Conservation (phyloP, 2,329 filamentous ascomycete genomes). For the Colletotrichum sp. region DNA sequence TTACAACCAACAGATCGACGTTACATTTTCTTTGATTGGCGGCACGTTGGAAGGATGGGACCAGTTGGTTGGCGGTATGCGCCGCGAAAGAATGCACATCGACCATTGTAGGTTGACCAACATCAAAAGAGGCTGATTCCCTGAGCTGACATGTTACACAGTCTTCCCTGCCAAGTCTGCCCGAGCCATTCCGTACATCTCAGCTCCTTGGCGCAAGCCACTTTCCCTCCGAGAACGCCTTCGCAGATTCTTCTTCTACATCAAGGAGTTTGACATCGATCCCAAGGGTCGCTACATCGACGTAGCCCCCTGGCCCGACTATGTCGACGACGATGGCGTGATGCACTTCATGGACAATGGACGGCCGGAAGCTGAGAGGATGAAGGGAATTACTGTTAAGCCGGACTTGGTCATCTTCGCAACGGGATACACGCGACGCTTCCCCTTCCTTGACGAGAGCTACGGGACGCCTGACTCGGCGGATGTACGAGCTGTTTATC, state of each 20-base stretch:
- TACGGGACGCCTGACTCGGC: slow-evolving; percentile 49
- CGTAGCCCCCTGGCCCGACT: slow-evolving; percentile 38
- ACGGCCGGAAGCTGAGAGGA: slow-evolving; percentile 31
- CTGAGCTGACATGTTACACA: slow-evolving; percentile 7
- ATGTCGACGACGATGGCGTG: slow-evolving; percentile 33
- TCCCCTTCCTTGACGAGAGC: slow-evolving; percentile 34
- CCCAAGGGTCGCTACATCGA: slow-evolving; percentile 33
- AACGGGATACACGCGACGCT: slow-evolving; percentile 38
- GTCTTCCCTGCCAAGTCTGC: slow-evolving; percentile 39
- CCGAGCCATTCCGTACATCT: slow-evolving; percentile 37
- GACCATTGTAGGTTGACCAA: slow-evolving; percentile 2
- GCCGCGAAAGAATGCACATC: slow-evolving; percentile 20
- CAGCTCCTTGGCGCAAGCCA: slow-evolving; percentile 34
- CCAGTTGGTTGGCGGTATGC: slow-evolving; percentile 52
- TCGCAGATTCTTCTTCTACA: slow-evolving; percentile 36
- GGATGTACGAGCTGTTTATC: slow-evolving; percentile 59
- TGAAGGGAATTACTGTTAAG: slow-evolving; percentile 31
- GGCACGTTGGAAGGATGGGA: slow-evolving; percentile 51
- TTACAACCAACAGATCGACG: slow-evolving; percentile 47
- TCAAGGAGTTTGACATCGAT: slow-evolving; percentile 24
- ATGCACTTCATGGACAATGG: slow-evolving; percentile 35
- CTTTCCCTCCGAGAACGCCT: slow-evolving; percentile 27
- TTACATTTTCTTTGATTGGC: slow-evolving; percentile 46
- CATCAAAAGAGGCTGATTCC: not conserved
- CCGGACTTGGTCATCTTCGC: slow-evolving; percentile 41